Percentiles rank a stretch among this genome's conserved stretches.
These are phyloP conservation scores for Penicillium sclerotiorum DNA, from an alignment of 2,329 filamentous ascomycete species.

Conservation along the genomic window DNA sequence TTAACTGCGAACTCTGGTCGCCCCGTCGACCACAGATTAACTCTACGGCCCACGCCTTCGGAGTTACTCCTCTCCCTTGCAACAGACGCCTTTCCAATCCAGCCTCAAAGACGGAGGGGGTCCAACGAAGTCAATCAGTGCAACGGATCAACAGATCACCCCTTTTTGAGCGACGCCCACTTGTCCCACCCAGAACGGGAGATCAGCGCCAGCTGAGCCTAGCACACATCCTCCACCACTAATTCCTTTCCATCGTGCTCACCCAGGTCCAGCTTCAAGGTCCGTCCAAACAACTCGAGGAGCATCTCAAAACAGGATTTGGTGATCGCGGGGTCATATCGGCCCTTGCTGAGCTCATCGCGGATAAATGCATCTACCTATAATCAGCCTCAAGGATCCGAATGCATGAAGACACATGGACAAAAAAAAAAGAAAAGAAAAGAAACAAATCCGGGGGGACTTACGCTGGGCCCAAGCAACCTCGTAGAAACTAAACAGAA, in stretches of 20 bases:
- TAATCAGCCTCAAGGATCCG: background rate
- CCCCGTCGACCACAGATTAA: too few relatives aligned
- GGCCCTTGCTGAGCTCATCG: constrained; percentile 89
- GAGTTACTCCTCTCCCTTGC: too few relatives aligned
- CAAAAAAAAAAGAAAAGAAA: background rate
- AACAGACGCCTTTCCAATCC: too few relatives aligned
- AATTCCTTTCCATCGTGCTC: constrained; percentile 62
- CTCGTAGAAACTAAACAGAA: constrained; percentile 81
- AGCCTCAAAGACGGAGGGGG: too few relatives aligned
- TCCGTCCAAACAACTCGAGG: constrained; percentile 79
- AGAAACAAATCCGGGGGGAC: constrained; percentile 27
- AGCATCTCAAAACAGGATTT: constrained; percentile 91
- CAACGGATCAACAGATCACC: background rate
- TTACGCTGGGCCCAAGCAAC: constrained; percentile 85
- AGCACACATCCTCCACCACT: constrained; percentile 74
- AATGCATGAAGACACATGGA: background rate
- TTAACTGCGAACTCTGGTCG: too few relatives aligned
- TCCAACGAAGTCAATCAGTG: too few relatives aligned
- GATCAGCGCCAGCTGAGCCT: constrained; percentile 12
- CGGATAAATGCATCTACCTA: constrained; percentile 78
- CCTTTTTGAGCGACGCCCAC: background rate
- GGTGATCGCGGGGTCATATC: constrained; percentile 84
- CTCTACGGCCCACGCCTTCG: too few relatives aligned
- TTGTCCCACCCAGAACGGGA: background rate
- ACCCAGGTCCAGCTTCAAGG: constrained; percentile 77